A percentile compares a stretch with the other conserved stretches of the same genome.
Evolutionary conservation across 805 yeast species (phyloP).

Genomic region (Spathaspora gorwiae): DNA sequence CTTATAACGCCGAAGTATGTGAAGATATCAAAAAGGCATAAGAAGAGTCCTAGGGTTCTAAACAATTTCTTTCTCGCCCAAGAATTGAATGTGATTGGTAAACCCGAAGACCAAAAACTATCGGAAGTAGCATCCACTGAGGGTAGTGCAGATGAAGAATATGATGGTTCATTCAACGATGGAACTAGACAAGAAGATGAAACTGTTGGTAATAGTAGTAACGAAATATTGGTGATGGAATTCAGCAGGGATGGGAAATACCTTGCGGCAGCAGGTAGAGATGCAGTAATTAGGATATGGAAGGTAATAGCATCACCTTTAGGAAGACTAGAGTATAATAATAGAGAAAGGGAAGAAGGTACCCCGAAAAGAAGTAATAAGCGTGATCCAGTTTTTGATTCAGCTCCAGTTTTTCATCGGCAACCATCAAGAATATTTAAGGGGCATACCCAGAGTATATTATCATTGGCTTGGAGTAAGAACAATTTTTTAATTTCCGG

Average conservation of each 20-base stretch:
- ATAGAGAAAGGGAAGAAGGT: slow-evolving; percentile 15
- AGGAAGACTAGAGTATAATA: slow-evolving; percentile 50
- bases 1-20: slow-evolving; percentile 53
- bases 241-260: slow-evolving; percentile 79
- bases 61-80: slow-evolving; percentile 62
- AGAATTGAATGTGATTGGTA: slow-evolving; percentile 34
- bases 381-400: slow-evolving; percentile 22
- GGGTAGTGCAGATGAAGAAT: neutral
- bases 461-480: slow-evolving; percentile 84
- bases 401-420: slow-evolving; percentile 77
- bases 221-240: slow-evolving; percentile 68
- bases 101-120: slow-evolving; percentile 5
- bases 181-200: neutral
- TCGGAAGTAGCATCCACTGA: neutral
- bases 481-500: slow-evolving; percentile 76
- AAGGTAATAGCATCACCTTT: slow-evolving; percentile 70
- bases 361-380: slow-evolving; percentile 5
- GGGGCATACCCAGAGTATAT: slow-evolving; percentile 68
- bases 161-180: neutral
- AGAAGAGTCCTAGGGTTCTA: slow-evolving; percentile 42
- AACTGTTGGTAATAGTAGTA: slow-evolving; percentile 2
- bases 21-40: slow-evolving; percentile 44
- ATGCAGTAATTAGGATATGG: slow-evolving; percentile 67
- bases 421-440: slow-evolving; percentile 54
- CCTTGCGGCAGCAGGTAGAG: slow-evolving; percentile 81